Base-by-base conservation (phyloP, 495 filamentous ascomycete species). In the Neurospora africana region DNA sequence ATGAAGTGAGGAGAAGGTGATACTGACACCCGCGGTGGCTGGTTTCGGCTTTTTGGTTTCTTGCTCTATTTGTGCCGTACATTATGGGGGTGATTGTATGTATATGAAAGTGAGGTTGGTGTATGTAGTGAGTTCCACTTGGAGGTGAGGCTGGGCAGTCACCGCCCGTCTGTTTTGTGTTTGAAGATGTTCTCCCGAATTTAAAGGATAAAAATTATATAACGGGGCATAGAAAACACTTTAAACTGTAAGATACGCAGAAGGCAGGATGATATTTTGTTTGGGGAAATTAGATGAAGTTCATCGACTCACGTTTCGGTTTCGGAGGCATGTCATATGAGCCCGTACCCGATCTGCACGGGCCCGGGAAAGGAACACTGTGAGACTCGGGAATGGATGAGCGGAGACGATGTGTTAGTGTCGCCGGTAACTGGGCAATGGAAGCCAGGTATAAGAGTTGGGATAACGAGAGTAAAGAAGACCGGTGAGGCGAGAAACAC, bases 41-140 rank as follows among this genome's bases (percentile, higher is more conserved):
- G 74, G 72, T 69, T 72, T 76, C 75, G 71, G 72, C 75, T 37
- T 72, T 72, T 40, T 27, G 38, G 72, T 70, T 73, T 67, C 70
- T 76, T 68, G 70, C 70, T 69, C 72, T 74, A 69, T 72, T 76
- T 77, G 78, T 78, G 69, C 78, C 74, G 69, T 65, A 65, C 53
- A 65, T 65, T 6, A 3, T 33, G 27, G 2, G 15, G 53, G 21
- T 53, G 47, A 53, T 13, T 27, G 23, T 27, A 2, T 53, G 21
- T 53, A 1, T 53, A 23, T 53, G 0, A 7, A 23, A 15, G 27
- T 61, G 53, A 61, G 23, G 53, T 61, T 13, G 47, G 44, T 53
- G 7, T 6, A 36, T 36, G 27, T 4, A 17, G 53, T 61, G 53
- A 61, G 23, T 9, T 58, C n/a, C n/a, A n/a, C n/a, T n/a, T 36